phyloP scores from a whole-genome alignment of 2,329 filamentous ascomycete genomes.

The Ophiostoma populinum region DNA sequence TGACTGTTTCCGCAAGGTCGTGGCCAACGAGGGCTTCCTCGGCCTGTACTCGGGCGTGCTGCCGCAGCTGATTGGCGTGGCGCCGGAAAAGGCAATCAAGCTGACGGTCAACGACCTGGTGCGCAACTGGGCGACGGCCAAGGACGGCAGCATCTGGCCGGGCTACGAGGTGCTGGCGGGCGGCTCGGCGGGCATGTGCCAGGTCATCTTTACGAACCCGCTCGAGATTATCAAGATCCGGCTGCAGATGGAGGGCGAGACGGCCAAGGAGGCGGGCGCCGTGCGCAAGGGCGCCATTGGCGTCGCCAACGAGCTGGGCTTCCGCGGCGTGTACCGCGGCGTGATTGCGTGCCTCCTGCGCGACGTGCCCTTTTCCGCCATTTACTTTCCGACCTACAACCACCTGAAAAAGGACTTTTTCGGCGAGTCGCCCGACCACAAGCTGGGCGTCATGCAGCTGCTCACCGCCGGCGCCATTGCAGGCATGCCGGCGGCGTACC shows the following conservation, averaged over 20 bases:
- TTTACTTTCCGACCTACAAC: constrained; percentile 95
- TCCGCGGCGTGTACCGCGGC: constrained; percentile 91
- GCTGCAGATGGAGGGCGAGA: constrained; percentile 90
- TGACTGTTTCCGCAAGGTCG: constrained; percentile 85
- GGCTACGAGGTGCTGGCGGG: constrained; percentile 68
- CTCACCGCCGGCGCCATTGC: constrained; percentile 88
- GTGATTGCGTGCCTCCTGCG: constrained; percentile 86
- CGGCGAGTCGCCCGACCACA: constrained; percentile 73
- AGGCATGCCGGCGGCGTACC: constrained; percentile 79
- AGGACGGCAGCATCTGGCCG: constrained; percentile 54
- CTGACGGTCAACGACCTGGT: constrained; percentile 94
- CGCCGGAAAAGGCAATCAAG: constrained; percentile 99
- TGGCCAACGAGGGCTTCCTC: constrained; percentile 76
- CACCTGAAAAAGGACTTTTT: constrained; percentile 91
- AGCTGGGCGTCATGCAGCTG: constrained; percentile 77
- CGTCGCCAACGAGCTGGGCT: constrained; percentile 90
- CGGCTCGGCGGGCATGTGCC: constrained; percentile 78
- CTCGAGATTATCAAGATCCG: constrained; percentile 99
- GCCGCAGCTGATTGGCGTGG: constrained; percentile 89
- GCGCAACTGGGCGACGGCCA: constrained; percentile 49
- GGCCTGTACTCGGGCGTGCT: constrained; percentile 90
- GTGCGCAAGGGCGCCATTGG: constrained; percentile 83
- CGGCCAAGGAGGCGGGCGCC: constrained; percentile 70
- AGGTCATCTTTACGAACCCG: constrained; percentile 97
- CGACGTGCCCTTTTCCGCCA: constrained; percentile 94